Evolutionary conservation across 2,329 filamentous ascomycete species (phyloP), one percentile per base, ranked within the genome.

Genomic region (Neofusicoccum ribis): DNA sequence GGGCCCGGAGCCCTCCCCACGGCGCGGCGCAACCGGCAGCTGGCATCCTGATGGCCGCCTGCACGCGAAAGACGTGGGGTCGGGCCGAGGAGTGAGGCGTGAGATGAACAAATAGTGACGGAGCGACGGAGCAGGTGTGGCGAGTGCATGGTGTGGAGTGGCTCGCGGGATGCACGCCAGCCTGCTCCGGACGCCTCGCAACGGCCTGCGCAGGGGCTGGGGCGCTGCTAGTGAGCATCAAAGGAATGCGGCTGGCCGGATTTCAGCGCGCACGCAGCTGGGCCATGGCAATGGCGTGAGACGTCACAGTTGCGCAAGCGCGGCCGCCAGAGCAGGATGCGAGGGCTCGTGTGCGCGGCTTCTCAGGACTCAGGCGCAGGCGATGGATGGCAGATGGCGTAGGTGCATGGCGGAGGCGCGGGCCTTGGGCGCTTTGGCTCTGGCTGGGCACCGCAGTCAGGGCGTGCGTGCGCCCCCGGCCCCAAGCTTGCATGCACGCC

Each of bases 91-190:
- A 58, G 39, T 59, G 54, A 44, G 54, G 54, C 54, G 41, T 12
- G 41, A 14, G 56, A 60, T 60, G 56, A 60, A 60, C 43, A 47
- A 47, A 60, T 47, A 31, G 56, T 60, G 56, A 60, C 56, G 43
- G 56, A 37, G 34, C 17, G 15, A 20, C 39, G 39, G 14, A 41
- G 54, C 54, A 3, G 9, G 43, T 49, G 56, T n/a, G 27, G 23
- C 23, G 47, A 31, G 27, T 14, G 47, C 15, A 27, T 14, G 49
- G 15, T 17, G 43, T 20, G n/a, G 6, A 20, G 17, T 49, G 46
- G 46, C 46, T 49, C 46, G 46, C 17, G 46, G 15, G 46, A 27
- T 27, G 46, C 46, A 27, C 27, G 46, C 46, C 46, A 20, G 17
- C 17, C 46, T 5, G 17, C 51, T n/a, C 39, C 15, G 39, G 39